Conservation (phyloP, 2,329 filamentous ascomycete species). For the Fusarium albosuccineum region DNA sequence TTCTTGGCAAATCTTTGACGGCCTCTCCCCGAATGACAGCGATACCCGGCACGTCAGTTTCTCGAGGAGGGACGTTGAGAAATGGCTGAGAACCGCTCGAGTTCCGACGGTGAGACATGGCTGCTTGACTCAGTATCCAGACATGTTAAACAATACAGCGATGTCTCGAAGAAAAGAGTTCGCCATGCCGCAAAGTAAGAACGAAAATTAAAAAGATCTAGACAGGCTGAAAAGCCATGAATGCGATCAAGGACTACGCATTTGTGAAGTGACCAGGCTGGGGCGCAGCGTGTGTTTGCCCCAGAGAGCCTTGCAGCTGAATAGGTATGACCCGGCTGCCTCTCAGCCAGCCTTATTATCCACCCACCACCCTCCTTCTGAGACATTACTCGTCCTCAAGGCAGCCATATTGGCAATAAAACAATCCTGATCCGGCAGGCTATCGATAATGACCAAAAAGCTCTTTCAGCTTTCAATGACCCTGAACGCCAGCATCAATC, state of each 20-base stretch:
- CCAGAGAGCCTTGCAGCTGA: not conserved
- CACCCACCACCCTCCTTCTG: not conserved
- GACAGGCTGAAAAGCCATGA: no score
- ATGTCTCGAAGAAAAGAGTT: no score
- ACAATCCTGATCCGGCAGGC: no score
- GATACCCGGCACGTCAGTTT: not conserved
- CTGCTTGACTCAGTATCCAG: not conserved
- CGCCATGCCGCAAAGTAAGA: no score
- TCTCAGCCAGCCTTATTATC: not conserved
- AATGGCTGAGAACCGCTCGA: not conserved
- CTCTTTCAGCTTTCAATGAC: not conserved
- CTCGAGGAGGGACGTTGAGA: not conserved
- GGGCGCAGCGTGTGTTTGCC: not conserved
- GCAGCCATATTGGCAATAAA: not conserved
- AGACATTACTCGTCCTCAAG: not conserved
- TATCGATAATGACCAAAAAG: no score
- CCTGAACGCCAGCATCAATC: not conserved
- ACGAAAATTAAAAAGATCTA: no score
- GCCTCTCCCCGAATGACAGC: conserved; percentile 2
- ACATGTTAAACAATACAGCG: no score
- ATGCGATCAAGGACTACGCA: no score
- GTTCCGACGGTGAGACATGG: not conserved
- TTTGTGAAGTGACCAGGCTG: no score
- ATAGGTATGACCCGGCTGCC: not conserved
- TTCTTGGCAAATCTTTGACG: not conserved